Evolutionary conservation across 2,329 filamentous ascomycete species (phyloP).

Genomic region (Alternaria burnsii): DNA sequence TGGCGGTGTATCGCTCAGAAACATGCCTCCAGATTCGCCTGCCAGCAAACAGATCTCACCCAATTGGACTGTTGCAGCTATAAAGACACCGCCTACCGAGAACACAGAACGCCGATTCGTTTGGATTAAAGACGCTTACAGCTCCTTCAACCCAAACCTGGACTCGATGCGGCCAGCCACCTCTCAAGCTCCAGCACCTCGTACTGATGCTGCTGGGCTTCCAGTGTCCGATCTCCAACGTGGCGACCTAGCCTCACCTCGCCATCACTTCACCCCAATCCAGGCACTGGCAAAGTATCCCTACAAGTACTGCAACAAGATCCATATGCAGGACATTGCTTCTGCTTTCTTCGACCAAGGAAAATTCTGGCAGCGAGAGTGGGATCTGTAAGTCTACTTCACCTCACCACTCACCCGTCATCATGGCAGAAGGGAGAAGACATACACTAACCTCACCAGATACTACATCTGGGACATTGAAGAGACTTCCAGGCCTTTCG

Average conservation of each 20-base stretch:
- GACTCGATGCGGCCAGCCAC: conserved; percentile 16
- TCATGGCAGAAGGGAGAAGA: neutral
- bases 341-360: conserved; percentile 65
- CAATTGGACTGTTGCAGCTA: neutral
- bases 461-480: conserved; percentile 69
- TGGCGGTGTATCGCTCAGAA: conserved; percentile 34
- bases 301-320: conserved; percentile 64
- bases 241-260: conserved; percentile 45
- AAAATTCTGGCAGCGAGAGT: conserved; percentile 68
- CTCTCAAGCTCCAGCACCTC: neutral
- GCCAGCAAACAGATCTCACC: conserved; percentile 19
- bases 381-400: conserved; percentile 76
- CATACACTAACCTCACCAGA: conserved; percentile 50
- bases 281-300: conserved; percentile 65
- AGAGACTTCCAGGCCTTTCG: conserved; percentile 58
- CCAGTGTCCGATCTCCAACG: conserved; percentile 27
- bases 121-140: conserved; percentile 31
- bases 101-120: conserved; percentile 32
- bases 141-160: conserved; percentile 36
- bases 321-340: conserved; percentile 57
- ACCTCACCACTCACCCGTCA: conserved; percentile 11
- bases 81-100: neutral
- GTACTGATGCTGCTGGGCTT: conserved; percentile 13
- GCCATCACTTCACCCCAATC: conserved; percentile 54
- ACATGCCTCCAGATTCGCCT: neutral